These are phyloP conservation scores for Penicillium occitanis DNA, from an alignment of 2,329 filamentous ascomycete species.

Conservation along the genomic window DNA sequence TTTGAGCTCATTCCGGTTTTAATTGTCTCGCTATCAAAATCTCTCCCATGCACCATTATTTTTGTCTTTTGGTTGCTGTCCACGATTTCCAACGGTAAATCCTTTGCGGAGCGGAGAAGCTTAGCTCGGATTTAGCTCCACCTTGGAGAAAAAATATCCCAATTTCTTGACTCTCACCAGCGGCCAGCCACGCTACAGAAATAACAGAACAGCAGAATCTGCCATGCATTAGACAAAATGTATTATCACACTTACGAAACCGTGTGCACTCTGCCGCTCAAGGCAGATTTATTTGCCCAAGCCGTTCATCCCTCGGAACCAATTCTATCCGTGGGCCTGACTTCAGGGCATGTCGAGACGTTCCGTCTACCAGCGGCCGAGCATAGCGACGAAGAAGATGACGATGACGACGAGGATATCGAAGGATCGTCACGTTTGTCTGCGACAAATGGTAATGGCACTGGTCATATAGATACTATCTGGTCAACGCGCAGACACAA, in stretches of 20 bases:
- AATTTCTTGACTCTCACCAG: not conserved
- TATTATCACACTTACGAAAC: conserved; percentile 57
- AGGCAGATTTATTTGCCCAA: conserved; percentile 83
- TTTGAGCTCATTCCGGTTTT: not conserved
- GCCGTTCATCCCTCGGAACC: conserved; percentile 82
- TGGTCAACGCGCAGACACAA: conserved; percentile 92
- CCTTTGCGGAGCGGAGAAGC: not conserved
- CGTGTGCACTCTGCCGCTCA: conserved; percentile 82
- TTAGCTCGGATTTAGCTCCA: conserved; percentile 14
- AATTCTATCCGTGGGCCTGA: conserved; percentile 80
- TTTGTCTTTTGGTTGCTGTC: not conserved
- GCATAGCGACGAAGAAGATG: conserved; percentile 52
- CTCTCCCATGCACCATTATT: not conserved
- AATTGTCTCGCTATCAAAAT: not conserved
- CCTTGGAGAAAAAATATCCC: conserved; percentile 5
- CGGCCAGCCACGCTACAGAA: not conserved
- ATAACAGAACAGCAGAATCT: not conserved
- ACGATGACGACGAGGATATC: conserved; percentile 47
- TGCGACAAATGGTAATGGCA: conserved; percentile 53
- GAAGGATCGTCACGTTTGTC: conserved; percentile 36
- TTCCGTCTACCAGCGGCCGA: conserved; percentile 68
- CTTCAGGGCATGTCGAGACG: conserved; percentile 80
- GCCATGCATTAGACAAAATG: conserved; percentile 6
- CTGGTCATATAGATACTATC: conserved; percentile 72
- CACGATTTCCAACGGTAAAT: not conserved